phyloP scores from a whole-genome alignment of 2,329 filamentous ascomycete species.

The Neocucurbitaria cava region DNA sequence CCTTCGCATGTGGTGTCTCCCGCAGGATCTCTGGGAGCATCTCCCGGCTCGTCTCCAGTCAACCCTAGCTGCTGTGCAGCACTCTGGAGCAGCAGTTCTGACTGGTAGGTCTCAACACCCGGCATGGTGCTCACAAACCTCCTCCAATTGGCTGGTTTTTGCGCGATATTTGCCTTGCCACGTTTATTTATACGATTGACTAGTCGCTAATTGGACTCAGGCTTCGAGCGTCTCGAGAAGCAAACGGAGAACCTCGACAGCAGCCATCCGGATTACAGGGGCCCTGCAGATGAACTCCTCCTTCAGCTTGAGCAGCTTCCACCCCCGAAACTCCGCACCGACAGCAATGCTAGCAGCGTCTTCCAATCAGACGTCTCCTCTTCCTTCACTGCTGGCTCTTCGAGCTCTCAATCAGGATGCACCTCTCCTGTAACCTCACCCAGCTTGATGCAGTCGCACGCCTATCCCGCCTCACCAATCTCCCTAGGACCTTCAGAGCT shows the following conservation, averaged over 20 bases:
- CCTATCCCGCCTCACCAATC: slow-evolving; percentile 38
- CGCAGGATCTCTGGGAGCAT: slow-evolving; percentile 44
- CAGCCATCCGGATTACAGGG: slow-evolving; percentile 20
- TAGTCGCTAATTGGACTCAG: slow-evolving; percentile 24
- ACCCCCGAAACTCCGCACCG: slow-evolving; percentile 31
- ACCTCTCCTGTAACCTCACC: slow-evolving; percentile 30
- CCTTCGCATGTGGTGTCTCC: slow-evolving; percentile 48
- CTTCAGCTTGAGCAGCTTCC: slow-evolving; percentile 35
- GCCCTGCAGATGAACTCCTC: slow-evolving; percentile 30
- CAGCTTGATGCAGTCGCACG: slow-evolving; percentile 26
- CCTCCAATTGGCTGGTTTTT: slow-evolving; percentile 6
- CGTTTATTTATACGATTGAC: slow-evolving; percentile 7
- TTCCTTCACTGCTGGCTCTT: slow-evolving; percentile 30
- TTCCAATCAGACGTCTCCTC: slow-evolving; percentile 35
- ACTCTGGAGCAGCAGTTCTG: slow-evolving; percentile 54
- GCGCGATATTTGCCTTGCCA: slow-evolving; percentile 12
- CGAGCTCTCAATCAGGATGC: slow-evolving; percentile 33
- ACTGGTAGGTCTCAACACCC: slow-evolving; percentile 44
- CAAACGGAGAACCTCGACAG: slow-evolving; percentile 24
- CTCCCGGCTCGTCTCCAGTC: slow-evolving; percentile 47
- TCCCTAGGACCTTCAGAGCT: slow-evolving; percentile 31
- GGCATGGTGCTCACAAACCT: neutral
- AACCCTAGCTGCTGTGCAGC: slow-evolving; percentile 48
- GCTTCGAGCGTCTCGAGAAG: slow-evolving; percentile 41
- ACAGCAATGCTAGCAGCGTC: slow-evolving; percentile 41